Base-by-base conservation (phyloP, 2,329 filamentous ascomycete genomes). In the Uncinocarpus reesii region DNA sequence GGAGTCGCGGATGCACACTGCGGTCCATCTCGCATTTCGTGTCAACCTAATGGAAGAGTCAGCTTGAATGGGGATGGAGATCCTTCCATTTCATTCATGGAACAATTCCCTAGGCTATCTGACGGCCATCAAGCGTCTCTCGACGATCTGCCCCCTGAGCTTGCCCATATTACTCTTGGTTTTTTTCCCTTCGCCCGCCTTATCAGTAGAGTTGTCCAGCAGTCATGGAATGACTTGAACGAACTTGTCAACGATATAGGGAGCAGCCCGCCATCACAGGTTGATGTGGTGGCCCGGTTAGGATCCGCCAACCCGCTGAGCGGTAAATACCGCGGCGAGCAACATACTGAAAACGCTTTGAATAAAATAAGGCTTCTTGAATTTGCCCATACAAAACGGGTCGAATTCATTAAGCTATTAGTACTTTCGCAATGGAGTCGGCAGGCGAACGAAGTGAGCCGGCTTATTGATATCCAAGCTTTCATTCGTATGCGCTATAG, bases 361-460 rank as follows among this genome's bases (percentile, higher is more conserved):
- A 95, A 94, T 68, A 95, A 95, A 66, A 68, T 78, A 23, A 68
- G 73, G 29, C 65, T 95, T 46, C 67, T 95, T 51, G 79, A 84
- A 36, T 94, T 92, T 68, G 80, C 84, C 7, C 83, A 90, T 62
- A 77, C 80, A 18, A 79, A 84, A 59, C 83, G 95, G 60, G 80
- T 83, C 24, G 87, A 86, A 69, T 96, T 93, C 73, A 86, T 94
- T 63, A 96, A 98, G 69, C 78, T 89, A 6, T 74, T 95, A 16
- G 87, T 98, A 18, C 81, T 98, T 40, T 81, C 84, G 1, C 84
- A 92, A 66, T 98, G 92, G 92, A 86, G 84, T 62, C 78, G 84
- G 60, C 83, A 85, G 63, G 80, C 83, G 28, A 75, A 80, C 32
- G 80, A 84, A 57, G 85, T 96, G 57, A 84, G 83, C 69, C 87